These are phyloP conservation scores for Rhododendron henanense DNA, from an alignment of 148 eudicot genomes.

Conservation along the genomic window DNA sequence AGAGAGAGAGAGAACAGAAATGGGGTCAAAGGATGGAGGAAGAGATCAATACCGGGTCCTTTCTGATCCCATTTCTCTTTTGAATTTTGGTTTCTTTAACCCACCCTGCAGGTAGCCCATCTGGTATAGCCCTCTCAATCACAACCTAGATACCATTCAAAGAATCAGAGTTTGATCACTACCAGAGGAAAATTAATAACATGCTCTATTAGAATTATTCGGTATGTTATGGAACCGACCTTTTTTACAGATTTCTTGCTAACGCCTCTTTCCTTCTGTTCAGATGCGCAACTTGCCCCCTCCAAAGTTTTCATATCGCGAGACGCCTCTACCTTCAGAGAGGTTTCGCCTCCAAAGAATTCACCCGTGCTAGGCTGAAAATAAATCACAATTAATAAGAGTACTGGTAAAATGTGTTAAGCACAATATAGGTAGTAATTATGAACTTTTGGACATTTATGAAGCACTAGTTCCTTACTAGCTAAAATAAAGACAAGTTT, in stretches of 20 bases:
- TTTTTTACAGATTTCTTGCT: conserved; percentile 24
- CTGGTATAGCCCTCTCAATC: conserved; percentile 33
- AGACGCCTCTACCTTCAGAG: conserved; percentile 15
- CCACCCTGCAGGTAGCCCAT: conserved; percentile 72
- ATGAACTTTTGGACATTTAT: neutral
- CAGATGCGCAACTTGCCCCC: conserved; percentile 12
- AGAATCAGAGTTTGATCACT: conserved; percentile 13
- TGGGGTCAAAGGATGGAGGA: neutral
- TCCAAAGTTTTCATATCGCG: neutral
- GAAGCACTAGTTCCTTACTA: conserved; percentile 5
- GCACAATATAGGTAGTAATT: conserved; percentile 1
- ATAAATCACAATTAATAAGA: neutral
- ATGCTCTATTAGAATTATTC: neutral
- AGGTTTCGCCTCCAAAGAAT: conserved; percentile 11
- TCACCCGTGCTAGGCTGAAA: conserved; percentile 11
- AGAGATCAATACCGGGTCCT: conserved; percentile 45
- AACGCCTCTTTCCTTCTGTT: conserved; percentile 18
- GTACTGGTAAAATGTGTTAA: neutral
- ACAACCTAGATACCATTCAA: conserved; percentile 33
- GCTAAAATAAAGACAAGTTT: neutral
- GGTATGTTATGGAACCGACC: conserved; percentile 27
- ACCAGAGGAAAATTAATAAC: neutral
- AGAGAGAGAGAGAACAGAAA: neutral
- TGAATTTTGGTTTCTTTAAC: conserved; percentile 50
- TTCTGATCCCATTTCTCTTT: conserved; percentile 28